Percentiles rank a stretch among this genome's conserved stretches.
phyloP scores from a whole-genome alignment of 768 basidiomycete genomes.

The Clitopilus passeckerianus region DNA sequence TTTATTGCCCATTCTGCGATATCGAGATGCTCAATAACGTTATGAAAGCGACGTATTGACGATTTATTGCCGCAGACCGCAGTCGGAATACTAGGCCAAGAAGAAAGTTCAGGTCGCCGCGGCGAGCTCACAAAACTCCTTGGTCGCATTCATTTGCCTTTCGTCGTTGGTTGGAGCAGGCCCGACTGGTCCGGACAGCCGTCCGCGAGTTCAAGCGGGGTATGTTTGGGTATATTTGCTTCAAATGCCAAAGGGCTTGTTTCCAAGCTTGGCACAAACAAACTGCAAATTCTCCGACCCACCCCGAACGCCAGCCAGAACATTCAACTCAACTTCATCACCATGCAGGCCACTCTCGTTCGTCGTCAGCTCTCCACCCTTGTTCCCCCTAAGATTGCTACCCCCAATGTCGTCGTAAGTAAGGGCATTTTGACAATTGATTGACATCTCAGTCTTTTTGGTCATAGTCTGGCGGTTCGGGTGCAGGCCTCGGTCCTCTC shows the following conservation, averaged over 20 bases:
- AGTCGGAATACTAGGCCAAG: background rate
- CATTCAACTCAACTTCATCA: constrained; percentile 12
- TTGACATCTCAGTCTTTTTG: constrained; percentile 8
- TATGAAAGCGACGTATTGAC: background rate
- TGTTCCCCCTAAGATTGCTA: constrained; percentile 94
- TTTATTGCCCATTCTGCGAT: background rate
- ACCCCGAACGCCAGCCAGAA: constrained; percentile 13
- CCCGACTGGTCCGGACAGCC: background rate
- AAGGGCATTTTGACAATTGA: background rate
- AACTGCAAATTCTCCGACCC: constrained; percentile 13
- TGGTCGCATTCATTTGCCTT: background rate
- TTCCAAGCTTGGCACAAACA: background rate
- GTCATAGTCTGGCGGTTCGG: constrained; percentile 71
- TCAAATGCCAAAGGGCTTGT: background rate
- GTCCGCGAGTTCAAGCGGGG: background rate
- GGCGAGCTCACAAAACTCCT: background rate
- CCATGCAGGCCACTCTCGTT: constrained; percentile 80
- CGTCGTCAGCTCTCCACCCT: constrained; percentile 82
- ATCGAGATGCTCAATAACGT: background rate
- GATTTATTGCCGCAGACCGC: background rate
- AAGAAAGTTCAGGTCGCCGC: background rate
- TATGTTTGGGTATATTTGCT: background rate
- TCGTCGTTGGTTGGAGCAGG: background rate
- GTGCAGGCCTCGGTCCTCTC: constrained; percentile 75
- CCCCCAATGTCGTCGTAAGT: constrained; percentile 82